Conservation (phyloP, 2,329 filamentous ascomycete species). For the Botrytis paeoniae region DNA sequence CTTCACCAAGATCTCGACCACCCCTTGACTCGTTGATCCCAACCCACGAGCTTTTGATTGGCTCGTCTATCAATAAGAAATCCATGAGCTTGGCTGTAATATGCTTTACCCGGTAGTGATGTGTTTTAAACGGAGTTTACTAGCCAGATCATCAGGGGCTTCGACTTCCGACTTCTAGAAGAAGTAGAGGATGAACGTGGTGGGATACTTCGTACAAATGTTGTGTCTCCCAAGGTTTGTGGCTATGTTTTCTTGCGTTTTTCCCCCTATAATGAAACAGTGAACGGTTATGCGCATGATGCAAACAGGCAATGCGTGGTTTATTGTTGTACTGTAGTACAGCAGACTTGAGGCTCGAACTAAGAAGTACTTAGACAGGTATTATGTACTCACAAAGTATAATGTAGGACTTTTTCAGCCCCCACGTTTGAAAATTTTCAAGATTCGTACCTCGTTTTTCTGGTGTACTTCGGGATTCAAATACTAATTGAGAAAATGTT, state of each 20-base stretch:
- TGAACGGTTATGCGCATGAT: background rate
- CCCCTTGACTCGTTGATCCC: background rate
- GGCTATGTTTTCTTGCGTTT: background rate
- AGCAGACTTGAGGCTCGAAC: background rate
- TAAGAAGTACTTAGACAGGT: background rate
- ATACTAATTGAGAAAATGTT: background rate
- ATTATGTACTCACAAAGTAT: background rate
- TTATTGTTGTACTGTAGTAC: background rate
- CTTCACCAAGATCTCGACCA: background rate
- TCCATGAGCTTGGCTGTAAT: background rate
- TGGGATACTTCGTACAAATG: background rate
- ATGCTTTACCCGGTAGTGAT: background rate
- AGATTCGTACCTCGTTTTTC: background rate
- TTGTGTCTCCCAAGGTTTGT: background rate
- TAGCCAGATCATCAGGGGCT: background rate
- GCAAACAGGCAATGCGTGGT: background rate
- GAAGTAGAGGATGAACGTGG: background rate
- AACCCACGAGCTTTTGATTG: background rate
- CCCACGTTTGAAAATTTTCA: background rate
- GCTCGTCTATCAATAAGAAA: background rate
- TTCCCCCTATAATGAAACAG: background rate
- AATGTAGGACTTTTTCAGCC: background rate
- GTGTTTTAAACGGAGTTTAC: background rate
- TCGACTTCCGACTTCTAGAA: background rate
- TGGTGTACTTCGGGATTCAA: background rate